Percentiles rank a stretch among this genome's conserved stretches.
Conservation (phyloP, 2,329 filamentous ascomycete species). For the Aspergillus candidus region DNA sequence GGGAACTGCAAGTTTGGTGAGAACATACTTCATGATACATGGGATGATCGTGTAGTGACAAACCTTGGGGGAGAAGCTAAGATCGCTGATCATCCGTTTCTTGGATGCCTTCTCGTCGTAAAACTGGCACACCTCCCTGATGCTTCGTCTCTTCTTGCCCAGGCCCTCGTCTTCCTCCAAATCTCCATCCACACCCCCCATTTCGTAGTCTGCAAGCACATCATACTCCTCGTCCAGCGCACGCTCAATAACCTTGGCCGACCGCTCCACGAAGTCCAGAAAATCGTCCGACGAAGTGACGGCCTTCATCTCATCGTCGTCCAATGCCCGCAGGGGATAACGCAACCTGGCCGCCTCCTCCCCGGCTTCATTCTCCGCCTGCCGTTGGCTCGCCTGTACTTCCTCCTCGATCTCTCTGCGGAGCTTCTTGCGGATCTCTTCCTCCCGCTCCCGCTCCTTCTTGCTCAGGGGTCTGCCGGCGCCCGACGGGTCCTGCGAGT, state of each 20-base stretch:
- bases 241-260: conserved; percentile 93
- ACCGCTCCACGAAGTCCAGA: conserved; percentile 88
- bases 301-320: conserved; percentile 77
- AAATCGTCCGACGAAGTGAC: conserved; percentile 92
- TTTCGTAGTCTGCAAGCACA: conserved; percentile 87
- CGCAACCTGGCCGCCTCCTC: conserved; percentile 43
- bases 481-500: conserved; percentile 46
- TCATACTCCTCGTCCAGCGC: conserved; percentile 95
- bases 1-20: conserved; percentile 54
- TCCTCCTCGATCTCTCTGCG: conserved; percentile 91
- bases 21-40: not conserved
- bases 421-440: conserved; percentile 79
- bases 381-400: conserved; percentile 61
- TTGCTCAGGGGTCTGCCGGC: conserved; percentile 69
- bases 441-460: conserved; percentile 74
- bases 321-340: conserved; percentile 75
- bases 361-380: conserved; percentile 29
- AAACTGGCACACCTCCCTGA: conserved; percentile 83
- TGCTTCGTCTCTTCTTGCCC: conserved; percentile 39
- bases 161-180: conserved; percentile 72
- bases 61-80: conserved; percentile 89
- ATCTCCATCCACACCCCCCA: conserved; percentile 63
- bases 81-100: conserved; percentile 92
- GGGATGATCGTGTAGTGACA: conserved; percentile 4
- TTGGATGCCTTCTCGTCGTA: conserved; percentile 94